Conservation (phyloP, 2,329 filamentous ascomycete species). For the Botrytis deweyae region DNA sequence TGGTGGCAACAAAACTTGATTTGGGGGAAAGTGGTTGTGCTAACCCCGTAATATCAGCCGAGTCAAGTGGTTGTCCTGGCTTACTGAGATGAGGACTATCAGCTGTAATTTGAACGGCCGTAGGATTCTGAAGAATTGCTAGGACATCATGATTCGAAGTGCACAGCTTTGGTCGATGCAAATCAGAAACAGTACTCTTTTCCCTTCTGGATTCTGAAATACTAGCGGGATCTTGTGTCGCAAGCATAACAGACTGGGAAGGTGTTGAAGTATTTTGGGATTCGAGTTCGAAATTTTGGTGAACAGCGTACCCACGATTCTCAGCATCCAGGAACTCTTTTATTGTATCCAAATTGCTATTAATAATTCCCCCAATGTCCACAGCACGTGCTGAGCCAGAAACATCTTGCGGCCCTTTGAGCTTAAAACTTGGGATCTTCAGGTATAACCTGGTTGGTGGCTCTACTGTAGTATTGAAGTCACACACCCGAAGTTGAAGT, state of each 20-base stretch:
- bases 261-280: background rate
- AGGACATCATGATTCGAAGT: background rate
- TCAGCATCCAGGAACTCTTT: background rate
- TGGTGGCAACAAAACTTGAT: background rate
- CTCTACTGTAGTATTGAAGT: slow-evolving; percentile 6
- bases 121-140: background rate
- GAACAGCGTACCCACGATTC: background rate
- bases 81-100: background rate
- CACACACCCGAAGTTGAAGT: slow-evolving; percentile 9
- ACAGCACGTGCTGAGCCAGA: background rate
- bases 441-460: slow-evolving; percentile 4
- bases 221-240: slow-evolving; percentile 16
- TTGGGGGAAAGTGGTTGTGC: background rate
- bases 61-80: background rate
- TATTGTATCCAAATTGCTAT: background rate
- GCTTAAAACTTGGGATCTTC: background rate
- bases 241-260: slow-evolving; percentile 13
- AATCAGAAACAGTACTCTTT: background rate
- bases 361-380: background rate
- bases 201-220: background rate
- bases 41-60: background rate
- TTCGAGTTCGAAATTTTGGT: background rate
- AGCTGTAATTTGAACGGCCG: slow-evolving; percentile 23
- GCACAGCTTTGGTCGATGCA: background rate
- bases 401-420: background rate